Evolutionary conservation across 805 yeast genomes (phyloP).

Genomic region (Cyberlindnera suaveolens): DNA sequence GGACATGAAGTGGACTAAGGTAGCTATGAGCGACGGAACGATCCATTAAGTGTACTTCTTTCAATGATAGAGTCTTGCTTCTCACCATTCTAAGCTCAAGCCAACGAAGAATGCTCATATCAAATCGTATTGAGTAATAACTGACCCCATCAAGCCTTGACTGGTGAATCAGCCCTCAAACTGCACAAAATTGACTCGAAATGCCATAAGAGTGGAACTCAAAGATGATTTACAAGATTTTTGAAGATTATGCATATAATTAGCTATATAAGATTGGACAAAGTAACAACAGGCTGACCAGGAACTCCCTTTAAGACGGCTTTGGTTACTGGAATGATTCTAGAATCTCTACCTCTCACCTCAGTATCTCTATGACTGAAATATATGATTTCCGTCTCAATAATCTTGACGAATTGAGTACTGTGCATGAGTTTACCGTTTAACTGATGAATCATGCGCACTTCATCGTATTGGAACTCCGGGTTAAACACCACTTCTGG

Average conservation of each 20-base stretch:
- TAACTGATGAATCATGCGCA: slow-evolving; percentile 51
- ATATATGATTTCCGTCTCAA: slow-evolving; percentile 51
- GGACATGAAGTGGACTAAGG: slow-evolving; percentile 29
- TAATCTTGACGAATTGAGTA: slow-evolving; percentile 51
- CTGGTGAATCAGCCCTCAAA: too few species aligned
- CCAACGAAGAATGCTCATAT: too few species aligned
- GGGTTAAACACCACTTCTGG: slow-evolving; percentile 82
- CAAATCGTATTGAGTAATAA: too few species aligned
- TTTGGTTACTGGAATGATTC: background rate
- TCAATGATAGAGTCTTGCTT: too few species aligned
- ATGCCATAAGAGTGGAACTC: too few species aligned
- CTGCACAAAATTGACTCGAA: too few species aligned
- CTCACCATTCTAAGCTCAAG: too few species aligned
- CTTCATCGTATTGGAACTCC: slow-evolving; percentile 77
- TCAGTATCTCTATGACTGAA: slow-evolving; percentile 34
- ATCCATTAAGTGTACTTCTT: too few species aligned
- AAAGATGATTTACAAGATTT: background rate
- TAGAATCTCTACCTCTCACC: slow-evolving; percentile 1
- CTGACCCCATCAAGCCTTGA: too few species aligned
- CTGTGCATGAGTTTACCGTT: slow-evolving; percentile 52
- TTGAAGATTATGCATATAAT: background rate
- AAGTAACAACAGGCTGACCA: slow-evolving; percentile 1
- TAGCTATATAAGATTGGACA: background rate
- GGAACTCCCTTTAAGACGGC: background rate
- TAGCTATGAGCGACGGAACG: too few species aligned